Evolutionary conservation across 1,139 yeast genomes (phyloP).

Genomic region (Yamadazyma trypodendri): DNA sequence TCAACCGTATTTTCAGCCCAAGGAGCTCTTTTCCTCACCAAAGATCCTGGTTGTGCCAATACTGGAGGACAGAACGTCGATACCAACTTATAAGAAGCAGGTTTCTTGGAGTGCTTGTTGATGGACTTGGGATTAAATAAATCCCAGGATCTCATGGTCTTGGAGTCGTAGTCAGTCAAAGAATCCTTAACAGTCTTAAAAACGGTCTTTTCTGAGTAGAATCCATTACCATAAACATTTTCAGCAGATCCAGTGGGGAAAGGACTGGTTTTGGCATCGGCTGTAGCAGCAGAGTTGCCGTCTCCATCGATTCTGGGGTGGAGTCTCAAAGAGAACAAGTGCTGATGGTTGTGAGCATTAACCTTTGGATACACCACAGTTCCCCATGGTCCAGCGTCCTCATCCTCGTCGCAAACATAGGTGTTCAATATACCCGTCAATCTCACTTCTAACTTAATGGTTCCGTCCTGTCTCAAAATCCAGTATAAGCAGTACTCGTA

Average conservation of each 20-base stretch:
- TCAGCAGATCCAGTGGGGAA: constrained; percentile 62
- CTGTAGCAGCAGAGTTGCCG: constrained; percentile 67
- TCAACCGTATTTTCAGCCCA: constrained; percentile 70
- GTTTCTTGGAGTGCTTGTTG: constrained; percentile 71
- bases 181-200: constrained; percentile 72
- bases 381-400: constrained; percentile 73
- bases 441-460: constrained; percentile 74
- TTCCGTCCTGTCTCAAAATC: constrained; percentile 81
- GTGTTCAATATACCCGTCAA: constrained; percentile 82
- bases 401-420: constrained; percentile 59
- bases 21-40: constrained; percentile 78
- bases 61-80: constrained; percentile 75
- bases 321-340: constrained; percentile 73
- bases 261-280: constrained; percentile 63
- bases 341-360: constrained; percentile 85
- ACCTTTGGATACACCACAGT: constrained; percentile 77
- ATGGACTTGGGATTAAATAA: constrained; percentile 66
- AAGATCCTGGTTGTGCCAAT: constrained; percentile 70
- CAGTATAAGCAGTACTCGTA: constrained; percentile 83
- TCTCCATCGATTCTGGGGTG: constrained; percentile 84
- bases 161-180: constrained; percentile 58
- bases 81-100: constrained; percentile 73
- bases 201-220: constrained; percentile 59
- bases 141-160: constrained; percentile 76
- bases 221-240: constrained; percentile 73